These are phyloP conservation scores for Beverwykella pulmonaria DNA, from an alignment of 495 filamentous ascomycete species.

Conservation along the genomic window DNA sequence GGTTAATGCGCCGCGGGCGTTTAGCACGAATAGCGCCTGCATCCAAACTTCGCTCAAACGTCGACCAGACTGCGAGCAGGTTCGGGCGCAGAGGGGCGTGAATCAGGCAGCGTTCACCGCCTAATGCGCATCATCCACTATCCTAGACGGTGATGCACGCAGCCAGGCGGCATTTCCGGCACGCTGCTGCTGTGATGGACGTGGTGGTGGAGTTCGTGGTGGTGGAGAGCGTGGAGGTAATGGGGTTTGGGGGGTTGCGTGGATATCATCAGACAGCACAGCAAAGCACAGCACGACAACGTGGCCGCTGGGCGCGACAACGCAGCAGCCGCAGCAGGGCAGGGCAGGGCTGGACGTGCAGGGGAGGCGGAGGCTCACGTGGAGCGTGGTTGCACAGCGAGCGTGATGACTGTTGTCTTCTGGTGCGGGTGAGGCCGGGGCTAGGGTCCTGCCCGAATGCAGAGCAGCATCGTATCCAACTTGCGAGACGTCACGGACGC, in stretches of 20 bases:
- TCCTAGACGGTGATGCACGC: constrained; percentile 26
- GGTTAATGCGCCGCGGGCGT: constrained; percentile 38
- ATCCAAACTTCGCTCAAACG: constrained; percentile 39
- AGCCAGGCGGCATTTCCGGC: constrained; percentile 28
- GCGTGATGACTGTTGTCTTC: not conserved
- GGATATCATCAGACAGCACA: constrained; percentile 16
- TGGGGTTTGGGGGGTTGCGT: not conserved
- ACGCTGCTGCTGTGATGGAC: constrained; percentile 4
- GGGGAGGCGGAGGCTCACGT: constrained; percentile 27
- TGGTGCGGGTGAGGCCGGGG: constrained; percentile 37
- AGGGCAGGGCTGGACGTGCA: constrained; percentile 17
- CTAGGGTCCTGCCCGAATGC: constrained; percentile 31
- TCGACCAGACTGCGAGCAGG: constrained; percentile 25
- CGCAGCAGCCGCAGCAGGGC: constrained; percentile 24
- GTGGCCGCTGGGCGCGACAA: constrained; percentile 30
- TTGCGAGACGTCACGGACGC: constrained; percentile 6
- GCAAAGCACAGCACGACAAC: constrained; percentile 23
- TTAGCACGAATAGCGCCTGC: constrained; percentile 35
- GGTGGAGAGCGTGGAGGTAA: not conserved
- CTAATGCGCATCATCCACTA: constrained; percentile 36
- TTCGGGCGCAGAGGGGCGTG: constrained; percentile 27
- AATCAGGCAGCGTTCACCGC: constrained; percentile 42
- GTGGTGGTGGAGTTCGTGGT: not conserved
- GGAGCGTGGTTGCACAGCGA: constrained; percentile 27
- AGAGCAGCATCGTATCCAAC: constrained; percentile 16